Evolutionary conservation across 169 alveolate genomes (phyloP).

Genomic region (Theileria annulata): DNA sequence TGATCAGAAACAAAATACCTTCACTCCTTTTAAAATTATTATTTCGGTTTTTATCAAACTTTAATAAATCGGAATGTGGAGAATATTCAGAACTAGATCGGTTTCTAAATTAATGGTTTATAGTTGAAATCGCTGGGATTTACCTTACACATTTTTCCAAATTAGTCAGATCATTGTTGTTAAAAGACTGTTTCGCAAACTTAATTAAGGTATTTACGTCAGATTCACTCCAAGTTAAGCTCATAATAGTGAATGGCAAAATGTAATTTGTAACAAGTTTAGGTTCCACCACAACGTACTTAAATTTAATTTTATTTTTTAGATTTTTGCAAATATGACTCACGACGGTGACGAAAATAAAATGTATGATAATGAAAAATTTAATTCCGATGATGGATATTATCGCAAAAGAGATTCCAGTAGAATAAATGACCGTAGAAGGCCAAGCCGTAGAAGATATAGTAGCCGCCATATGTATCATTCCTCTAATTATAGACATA

Average conservation of each 20-base stretch:
- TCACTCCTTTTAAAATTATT: constrained; percentile 21
- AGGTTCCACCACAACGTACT: constrained; percentile 6
- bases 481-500: constrained; percentile 10
- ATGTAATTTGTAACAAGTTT: neutral
- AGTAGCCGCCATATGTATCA: constrained; percentile 4
- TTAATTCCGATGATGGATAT: constrained; percentile 8
- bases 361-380: constrained; percentile 1
- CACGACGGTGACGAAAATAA: constrained; percentile 2
- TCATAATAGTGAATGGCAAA: neutral
- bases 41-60: neutral
- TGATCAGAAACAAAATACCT: constrained; percentile 11
- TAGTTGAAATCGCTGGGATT: neutral
- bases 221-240: constrained; percentile 12
- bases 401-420: constrained; percentile 12
- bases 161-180: constrained; percentile 30
- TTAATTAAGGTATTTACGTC: constrained; percentile 22
- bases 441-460: constrained; percentile 7
- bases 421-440: constrained; percentile 2
- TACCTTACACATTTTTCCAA: constrained; percentile 51
- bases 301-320: neutral
- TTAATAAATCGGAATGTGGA: neutral
- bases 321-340: neutral
- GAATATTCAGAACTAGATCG: constrained; percentile 3
- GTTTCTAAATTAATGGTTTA: neutral
- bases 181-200: constrained; percentile 36